Evolutionary conservation across 2,329 filamentous ascomycete genomes (phyloP).

Genomic region (Aureobasidium uvarum): DNA sequence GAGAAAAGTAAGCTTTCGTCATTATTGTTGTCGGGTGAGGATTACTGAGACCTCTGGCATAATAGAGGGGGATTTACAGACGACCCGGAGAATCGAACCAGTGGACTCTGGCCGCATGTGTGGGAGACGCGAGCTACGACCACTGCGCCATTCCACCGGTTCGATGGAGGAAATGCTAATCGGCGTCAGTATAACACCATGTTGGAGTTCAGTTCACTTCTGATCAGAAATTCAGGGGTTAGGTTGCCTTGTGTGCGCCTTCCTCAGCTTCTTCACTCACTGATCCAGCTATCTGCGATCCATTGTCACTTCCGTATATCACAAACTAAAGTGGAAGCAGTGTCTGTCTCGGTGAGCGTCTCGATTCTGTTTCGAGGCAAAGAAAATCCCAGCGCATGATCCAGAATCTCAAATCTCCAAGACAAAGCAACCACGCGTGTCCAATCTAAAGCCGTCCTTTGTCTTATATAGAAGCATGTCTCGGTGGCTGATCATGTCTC

Average conservation of each 20-base stretch:
- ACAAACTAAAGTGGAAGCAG: too few species aligned
- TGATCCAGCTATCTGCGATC: too few species aligned
- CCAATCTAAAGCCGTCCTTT: conserved; percentile 6
- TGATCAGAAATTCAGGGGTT: background rate
- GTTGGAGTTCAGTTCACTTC: background rate
- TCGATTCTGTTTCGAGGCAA: background rate
- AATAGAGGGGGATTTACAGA: background rate
- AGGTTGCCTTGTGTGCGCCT: background rate
- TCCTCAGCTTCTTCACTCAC: background rate
- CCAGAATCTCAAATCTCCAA: conserved; percentile 5
- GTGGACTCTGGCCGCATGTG: background rate
- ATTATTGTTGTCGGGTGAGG: background rate
- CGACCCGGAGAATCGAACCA: background rate
- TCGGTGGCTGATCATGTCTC: background rate
- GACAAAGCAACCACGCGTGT: conserved; percentile 1
- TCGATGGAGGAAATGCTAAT: background rate
- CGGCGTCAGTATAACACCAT: background rate
- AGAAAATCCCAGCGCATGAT: conserved; percentile 1
- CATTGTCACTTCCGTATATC: background rate
- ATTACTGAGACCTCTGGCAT: conserved; percentile 4
- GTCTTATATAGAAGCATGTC: background rate
- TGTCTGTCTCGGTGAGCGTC: background rate
- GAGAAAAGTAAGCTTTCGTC: background rate
- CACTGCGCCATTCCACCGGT: conserved; percentile 6
- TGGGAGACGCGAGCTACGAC: background rate